A percentile compares a stretch with the other conserved stretches of the same genome.
phyloP scores from a whole-genome alignment of 805 yeast species.

The Scheffersomyces coipomensis region DNA sequence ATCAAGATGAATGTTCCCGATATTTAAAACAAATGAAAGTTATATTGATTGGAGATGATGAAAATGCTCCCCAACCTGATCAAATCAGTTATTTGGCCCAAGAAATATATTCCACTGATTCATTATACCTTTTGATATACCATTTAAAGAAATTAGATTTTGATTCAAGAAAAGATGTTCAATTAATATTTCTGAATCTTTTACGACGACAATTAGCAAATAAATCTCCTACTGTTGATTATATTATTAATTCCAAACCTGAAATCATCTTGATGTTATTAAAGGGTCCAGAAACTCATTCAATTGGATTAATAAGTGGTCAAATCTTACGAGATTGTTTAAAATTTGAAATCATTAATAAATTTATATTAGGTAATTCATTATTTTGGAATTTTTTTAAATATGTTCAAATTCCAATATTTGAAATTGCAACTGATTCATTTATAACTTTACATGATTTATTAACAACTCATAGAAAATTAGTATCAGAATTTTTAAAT shows the following conservation, averaged over 20 bases:
- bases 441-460: slow-evolving; percentile 74
- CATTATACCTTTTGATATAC: slow-evolving; percentile 58
- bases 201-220: slow-evolving; percentile 75
- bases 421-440: slow-evolving; percentile 89
- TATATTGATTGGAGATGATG: slow-evolving; percentile 69
- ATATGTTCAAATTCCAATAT: slow-evolving; percentile 71
- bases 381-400: slow-evolving; percentile 81
- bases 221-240: slow-evolving; percentile 85
- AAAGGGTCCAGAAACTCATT: slow-evolving; percentile 71
- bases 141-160: slow-evolving; percentile 73
- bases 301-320: slow-evolving; percentile 72
- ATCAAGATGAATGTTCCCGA: slow-evolving; percentile 74
- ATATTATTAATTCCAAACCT: slow-evolving; percentile 60
- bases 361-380: slow-evolving; percentile 56
- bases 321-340: slow-evolving; percentile 81
- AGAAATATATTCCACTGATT: slow-evolving; percentile 73
- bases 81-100: slow-evolving; percentile 73
- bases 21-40: slow-evolving; percentile 62
- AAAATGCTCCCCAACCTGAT: slow-evolving; percentile 64
- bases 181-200: slow-evolving; percentile 67
- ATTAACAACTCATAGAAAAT: slow-evolving; percentile 64
- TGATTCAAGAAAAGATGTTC: slow-evolving; percentile 85
- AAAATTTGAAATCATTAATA: slow-evolving; percentile 69
- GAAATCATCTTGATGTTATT: slow-evolving; percentile 61
- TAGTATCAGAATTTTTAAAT: slow-evolving; percentile 69